These are phyloP conservation scores for Komagataella ulmi DNA, from an alignment of 805 yeast genomes.

Conservation along the genomic window DNA sequence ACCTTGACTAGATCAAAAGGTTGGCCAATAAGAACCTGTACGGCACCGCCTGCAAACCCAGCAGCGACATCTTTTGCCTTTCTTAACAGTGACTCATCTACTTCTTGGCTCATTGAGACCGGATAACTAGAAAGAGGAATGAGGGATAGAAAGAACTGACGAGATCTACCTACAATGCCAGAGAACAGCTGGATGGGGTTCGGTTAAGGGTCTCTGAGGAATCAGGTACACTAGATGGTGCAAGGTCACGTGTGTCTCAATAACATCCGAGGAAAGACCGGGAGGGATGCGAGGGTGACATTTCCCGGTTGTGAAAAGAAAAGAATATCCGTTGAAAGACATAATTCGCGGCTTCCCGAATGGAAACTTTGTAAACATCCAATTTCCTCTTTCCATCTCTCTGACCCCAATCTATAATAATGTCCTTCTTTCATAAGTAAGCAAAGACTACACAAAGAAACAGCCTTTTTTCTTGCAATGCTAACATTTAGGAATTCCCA, in stretches of 20 bases:
- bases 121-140: background rate
- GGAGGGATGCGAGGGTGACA: background rate
- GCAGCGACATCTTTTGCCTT: constrained; percentile 41
- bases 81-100: constrained; percentile 23
- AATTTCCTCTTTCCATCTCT: background rate
- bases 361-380: constrained; percentile 1
- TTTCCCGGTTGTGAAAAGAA: background rate
- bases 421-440: constrained; percentile 8
- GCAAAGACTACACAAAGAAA: background rate
- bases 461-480: background rate
- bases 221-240: background rate
- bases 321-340: background rate
- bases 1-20: constrained; percentile 65
- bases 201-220: background rate
- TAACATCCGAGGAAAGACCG: background rate
- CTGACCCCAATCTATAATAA: background rate
- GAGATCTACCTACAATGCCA: background rate
- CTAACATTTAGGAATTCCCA: background rate
- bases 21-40: constrained; percentile 44
- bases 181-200: background rate
- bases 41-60: constrained; percentile 42
- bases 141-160: background rate
- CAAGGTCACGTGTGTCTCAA: background rate
- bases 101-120: background rate
- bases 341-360: background rate